Percentiles rank a stretch among this genome's conserved stretches.
Conservation (phyloP, 495 filamentous ascomycete species). For the Penicillium taxi region DNA sequence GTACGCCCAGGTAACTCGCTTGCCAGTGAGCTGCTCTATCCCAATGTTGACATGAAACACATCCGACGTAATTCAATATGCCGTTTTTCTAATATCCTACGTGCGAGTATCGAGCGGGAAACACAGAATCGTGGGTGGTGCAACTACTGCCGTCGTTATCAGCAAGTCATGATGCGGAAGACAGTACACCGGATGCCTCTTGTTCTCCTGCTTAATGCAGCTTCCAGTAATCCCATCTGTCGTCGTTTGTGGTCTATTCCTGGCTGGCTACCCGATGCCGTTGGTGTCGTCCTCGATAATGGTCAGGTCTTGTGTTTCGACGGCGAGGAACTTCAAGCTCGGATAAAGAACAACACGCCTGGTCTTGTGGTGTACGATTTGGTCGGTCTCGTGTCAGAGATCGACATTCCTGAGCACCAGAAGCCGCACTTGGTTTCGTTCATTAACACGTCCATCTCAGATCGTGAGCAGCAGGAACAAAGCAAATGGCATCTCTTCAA, state of each 20-base stretch:
- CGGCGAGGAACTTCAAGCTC: constrained; percentile 61
- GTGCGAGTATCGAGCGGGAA: constrained; percentile 78
- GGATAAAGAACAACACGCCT: constrained; percentile 53
- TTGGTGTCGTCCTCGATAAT: constrained; percentile 75
- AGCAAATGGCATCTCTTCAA: constrained; percentile 92
- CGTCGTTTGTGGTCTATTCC: constrained; percentile 77
- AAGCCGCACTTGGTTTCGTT: constrained; percentile 88
- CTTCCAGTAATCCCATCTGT: constrained; percentile 59
- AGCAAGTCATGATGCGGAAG: constrained; percentile 69
- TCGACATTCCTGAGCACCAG: constrained; percentile 72
- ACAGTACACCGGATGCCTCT: constrained; percentile 70
- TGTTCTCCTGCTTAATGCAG: constrained; percentile 78
- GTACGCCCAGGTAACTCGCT: constrained; percentile 57
- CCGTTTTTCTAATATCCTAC: constrained; percentile 74
- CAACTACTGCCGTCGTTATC: constrained; percentile 76
- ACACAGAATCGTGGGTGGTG: constrained; percentile 84
- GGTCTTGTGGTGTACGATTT: constrained; percentile 78
- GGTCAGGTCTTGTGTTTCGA: constrained; percentile 86
- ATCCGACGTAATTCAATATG: constrained; percentile 46
- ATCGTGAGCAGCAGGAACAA: constrained; percentile 42
- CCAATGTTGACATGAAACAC: constrained; percentile 41
- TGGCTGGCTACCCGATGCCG: constrained; percentile 85
- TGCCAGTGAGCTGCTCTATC: constrained; percentile 81
- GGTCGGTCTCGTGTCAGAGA: constrained; percentile 82
- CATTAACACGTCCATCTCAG: constrained; percentile 75